A percentile compares a stretch with the other conserved stretches of the same genome.
Evolutionary conservation across 305 asterid species (phyloP).

Genomic region (Solanum chacoense): DNA sequence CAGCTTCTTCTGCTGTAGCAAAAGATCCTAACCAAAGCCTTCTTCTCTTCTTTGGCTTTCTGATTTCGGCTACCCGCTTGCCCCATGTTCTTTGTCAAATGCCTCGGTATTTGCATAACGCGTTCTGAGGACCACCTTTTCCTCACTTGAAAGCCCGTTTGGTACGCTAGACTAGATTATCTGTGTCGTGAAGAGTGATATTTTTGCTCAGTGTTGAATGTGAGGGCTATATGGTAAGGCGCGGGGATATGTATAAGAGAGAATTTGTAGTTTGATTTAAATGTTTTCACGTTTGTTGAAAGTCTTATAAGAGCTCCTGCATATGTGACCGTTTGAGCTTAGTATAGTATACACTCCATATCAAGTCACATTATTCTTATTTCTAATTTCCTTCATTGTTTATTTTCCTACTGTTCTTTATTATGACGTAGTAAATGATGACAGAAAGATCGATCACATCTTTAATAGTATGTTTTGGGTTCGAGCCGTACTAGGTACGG

Average conservation of each 20-base stretch:
- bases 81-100: conserved; percentile 95
- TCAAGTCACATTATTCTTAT: neutral
- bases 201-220: conserved; percentile 1
- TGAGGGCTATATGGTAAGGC: conserved; percentile 14
- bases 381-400: neutral
- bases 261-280: conserved; percentile 40
- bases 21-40: conserved; percentile 90
- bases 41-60: conserved; percentile 71
- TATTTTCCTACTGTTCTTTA: neutral
- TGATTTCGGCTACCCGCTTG: conserved; percentile 86
- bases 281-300: conserved; percentile 67
- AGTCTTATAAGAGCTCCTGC: conserved; percentile 24
- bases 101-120: conserved; percentile 71
- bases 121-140: conserved; percentile 89
- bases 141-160: conserved; percentile 22
- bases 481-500: neutral
- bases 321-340: conserved; percentile 47
- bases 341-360: conserved; percentile 2
- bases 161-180: neutral
- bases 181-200: neutral
- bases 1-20: conserved; percentile 88
- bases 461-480: neutral
- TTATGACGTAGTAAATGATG: neutral
- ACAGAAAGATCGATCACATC: neutral
- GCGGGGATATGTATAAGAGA: conserved; percentile 55